These are phyloP conservation scores for Nemania sp. DNA, from an alignment of 2,329 filamentous ascomycete genomes.

Conservation along the genomic window DNA sequence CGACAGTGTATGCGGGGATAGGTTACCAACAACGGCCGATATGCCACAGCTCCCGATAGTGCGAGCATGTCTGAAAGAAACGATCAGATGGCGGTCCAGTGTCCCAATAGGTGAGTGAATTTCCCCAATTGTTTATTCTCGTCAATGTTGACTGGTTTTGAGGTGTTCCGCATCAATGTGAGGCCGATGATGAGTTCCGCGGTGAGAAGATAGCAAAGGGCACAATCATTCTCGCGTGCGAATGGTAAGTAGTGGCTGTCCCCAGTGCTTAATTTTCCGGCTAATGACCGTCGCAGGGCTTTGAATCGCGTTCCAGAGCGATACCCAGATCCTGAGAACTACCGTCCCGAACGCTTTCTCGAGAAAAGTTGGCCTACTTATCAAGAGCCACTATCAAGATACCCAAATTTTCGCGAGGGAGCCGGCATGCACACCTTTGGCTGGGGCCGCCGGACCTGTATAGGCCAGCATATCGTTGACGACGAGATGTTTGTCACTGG, in stretches of 20 bases:
- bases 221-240: slow-evolving; percentile 53
- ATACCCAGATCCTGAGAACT: slow-evolving; percentile 67
- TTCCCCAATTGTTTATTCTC: not conserved
- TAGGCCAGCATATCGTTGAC: slow-evolving; percentile 65
- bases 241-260: slow-evolving; percentile 45
- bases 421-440: slow-evolving; percentile 65
- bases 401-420: slow-evolving; percentile 63
- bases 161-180: slow-evolving; percentile 55
- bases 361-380: slow-evolving; percentile 66
- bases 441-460: slow-evolving; percentile 64
- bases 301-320: slow-evolving; percentile 60
- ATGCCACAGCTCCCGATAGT: slow-evolving; percentile 55
- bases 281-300: slow-evolving; percentile 43
- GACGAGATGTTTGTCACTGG: slow-evolving; percentile 59
- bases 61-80: slow-evolving; percentile 61
- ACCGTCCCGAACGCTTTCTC: slow-evolving; percentile 65
- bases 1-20: slow-evolving; percentile 57
- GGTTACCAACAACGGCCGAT: slow-evolving; percentile 55
- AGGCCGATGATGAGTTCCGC: slow-evolving; percentile 50
- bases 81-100: slow-evolving; percentile 59
- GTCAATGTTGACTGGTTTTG: slow-evolving; percentile 5
- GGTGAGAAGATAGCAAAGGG: slow-evolving; percentile 53
- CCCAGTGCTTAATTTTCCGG: not conserved
- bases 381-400: slow-evolving; percentile 64
- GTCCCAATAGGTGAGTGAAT: slow-evolving; percentile 51